A percentile compares a stretch with the other conserved stretches of the same genome.
Evolutionary conservation across 192 early-diverging fungal species (phyloP).

Genomic region (Backusella luteola): DNA sequence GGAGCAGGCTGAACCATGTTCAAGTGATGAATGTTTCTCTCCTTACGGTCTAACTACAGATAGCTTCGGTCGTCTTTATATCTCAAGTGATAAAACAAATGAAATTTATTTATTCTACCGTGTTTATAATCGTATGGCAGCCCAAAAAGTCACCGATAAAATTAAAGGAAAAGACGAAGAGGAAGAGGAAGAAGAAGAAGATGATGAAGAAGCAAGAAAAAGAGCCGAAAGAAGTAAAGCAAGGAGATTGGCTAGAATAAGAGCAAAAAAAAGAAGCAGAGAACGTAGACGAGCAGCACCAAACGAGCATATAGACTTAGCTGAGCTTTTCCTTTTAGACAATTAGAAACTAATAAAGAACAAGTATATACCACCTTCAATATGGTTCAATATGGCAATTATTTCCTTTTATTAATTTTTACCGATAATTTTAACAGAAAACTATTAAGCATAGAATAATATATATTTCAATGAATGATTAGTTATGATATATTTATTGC

Average conservation of each 20-base stretch:
- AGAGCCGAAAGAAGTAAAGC: not conserved
- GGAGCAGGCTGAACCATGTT: conserved; percentile 15
- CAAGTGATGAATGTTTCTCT: not conserved
- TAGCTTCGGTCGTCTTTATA: conserved; percentile 17
- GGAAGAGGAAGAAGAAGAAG: not conserved
- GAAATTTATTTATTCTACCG: conserved; percentile 28
- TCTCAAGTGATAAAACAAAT: conserved; percentile 19
- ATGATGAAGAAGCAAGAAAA: not conserved
- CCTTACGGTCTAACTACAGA: conserved; percentile 24
- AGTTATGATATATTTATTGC: not conserved
- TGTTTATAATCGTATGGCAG: conserved; percentile 14
- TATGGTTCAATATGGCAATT: not conserved
- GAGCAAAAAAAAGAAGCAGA: not conserved
- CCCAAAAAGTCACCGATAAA: conserved; percentile 19
- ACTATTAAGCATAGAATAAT: not conserved
- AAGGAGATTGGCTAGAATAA: not conserved
- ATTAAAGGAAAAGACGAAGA: conserved; percentile 11
- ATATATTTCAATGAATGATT: not conserved
- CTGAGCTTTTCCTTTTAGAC: not conserved
- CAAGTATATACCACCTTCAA: not conserved
- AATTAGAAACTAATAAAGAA: not conserved
- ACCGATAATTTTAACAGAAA: no score
- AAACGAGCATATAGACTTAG: not conserved
- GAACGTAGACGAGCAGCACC: not conserved
- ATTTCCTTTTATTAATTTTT: no score